Base-by-base conservation (phyloP, 139 green algal species). In the Zygnema circumcarinatum region DNA sequence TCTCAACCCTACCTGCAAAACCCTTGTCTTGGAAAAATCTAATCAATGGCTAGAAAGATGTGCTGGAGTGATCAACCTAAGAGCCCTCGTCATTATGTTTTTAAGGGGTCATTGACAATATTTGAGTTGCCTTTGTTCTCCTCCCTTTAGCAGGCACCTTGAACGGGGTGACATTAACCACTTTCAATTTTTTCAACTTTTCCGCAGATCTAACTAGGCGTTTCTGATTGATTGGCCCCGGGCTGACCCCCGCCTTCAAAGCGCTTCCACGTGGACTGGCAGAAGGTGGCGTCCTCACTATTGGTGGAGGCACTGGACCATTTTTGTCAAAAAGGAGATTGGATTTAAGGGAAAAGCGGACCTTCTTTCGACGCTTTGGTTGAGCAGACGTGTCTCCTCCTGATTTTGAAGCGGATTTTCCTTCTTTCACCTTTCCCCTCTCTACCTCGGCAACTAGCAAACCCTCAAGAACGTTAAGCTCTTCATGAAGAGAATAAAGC, bases 241-340 rank as follows among this genome's bases (percentile, higher is more conserved):
- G 80, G 38, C 42, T 81, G 1, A 35, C 33, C 41, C 80, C 82
- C 0, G 32, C 2, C 75, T 90, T 90, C 2, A 90, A 80, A 0
- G 85, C 85, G 36, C 29, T 83, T 21, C 92, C 95, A 87, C 95
- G 96, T 38, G 95, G 93, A 2, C 88, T 90, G 0, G 92, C 81
- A 2, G 75, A 87, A 1, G 93, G 94, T 2, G 95, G 95, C 1
- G 95, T 98, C 54, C 95, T 88, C 73, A 98, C 40, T 16, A 95
- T 93, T 0, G 90, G 87, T 21, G 93, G 89, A 0, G 94, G 93
- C 36, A 95, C 86, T 0, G 93, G 93, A 25, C 93, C 91, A 29
- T 94, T 94, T 69, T 94, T 92, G 1, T 87, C 88, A 87, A 95
- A 95, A 41, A 95, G 93, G 38, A 98, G 85, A 87, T 98, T 98